Conservation (phyloP, 1,284 basidiomycete species). For the Termitomyces sp. region DNA sequence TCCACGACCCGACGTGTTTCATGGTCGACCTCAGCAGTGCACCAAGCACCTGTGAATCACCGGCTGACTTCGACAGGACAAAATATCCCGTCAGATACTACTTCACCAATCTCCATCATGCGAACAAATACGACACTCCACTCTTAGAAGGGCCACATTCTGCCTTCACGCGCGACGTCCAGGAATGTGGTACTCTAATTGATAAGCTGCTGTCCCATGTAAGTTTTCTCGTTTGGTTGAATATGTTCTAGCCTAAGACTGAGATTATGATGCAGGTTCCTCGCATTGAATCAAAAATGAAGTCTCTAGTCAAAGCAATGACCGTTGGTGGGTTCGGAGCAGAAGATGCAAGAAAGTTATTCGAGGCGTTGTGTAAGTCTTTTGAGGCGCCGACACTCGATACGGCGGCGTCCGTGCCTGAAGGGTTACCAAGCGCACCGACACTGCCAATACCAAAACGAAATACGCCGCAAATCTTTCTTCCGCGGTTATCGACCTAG, state of each 20-base stretch:
- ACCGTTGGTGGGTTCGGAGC: conserved; percentile 38
- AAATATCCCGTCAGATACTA: conserved; percentile 45
- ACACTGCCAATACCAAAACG: conserved; percentile 10
- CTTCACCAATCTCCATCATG: conserved; percentile 36
- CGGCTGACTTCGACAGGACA: conserved; percentile 33
- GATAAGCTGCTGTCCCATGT: conserved; percentile 28
- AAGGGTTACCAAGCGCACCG: background rate
- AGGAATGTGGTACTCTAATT: conserved; percentile 36
- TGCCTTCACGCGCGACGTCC: conserved; percentile 33
- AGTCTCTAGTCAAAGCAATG: conserved; percentile 40
- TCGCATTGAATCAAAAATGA: conserved; percentile 32
- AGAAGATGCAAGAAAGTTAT: conserved; percentile 40
- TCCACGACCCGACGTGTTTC: conserved; percentile 30
- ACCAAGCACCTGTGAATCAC: conserved; percentile 12
- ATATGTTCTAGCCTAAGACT: background rate
- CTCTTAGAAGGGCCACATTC: conserved; percentile 13
- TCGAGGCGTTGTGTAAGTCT: conserved; percentile 38
- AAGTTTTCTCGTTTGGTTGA: conserved; percentile 3
- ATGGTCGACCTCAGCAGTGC: conserved; percentile 44
- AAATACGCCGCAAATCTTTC: background rate
- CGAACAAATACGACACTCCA: conserved; percentile 21
- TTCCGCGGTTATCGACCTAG: background rate
- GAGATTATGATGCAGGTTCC: conserved; percentile 28
- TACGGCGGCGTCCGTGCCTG: conserved; percentile 6
- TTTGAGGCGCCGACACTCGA: conserved; percentile 34